A percentile compares a stretch with the other conserved stretches of the same genome.
These are phyloP conservation scores for Paramarasmius palmivorus DNA, from an alignment of 1,284 basidiomycete genomes.

Conservation along the genomic window DNA sequence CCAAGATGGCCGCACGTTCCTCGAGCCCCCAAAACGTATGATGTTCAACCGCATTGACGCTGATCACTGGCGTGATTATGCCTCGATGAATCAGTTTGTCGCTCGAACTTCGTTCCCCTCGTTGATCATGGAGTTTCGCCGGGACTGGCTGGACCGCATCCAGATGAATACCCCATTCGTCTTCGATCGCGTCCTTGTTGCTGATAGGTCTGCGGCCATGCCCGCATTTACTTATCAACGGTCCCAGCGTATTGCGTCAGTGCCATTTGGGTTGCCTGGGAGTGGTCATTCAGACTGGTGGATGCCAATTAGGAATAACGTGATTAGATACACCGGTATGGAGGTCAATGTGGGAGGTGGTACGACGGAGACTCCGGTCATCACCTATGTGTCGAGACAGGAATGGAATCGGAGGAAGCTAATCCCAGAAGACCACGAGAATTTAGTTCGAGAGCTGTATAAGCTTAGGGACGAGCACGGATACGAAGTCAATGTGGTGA, in stretches of 20 bases:
- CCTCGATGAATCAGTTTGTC: constrained; percentile 81
- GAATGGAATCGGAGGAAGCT: constrained; percentile 30
- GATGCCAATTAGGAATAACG: constrained; percentile 71
- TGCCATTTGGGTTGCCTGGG: constrained; percentile 66
- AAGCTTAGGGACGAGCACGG: constrained; percentile 32
- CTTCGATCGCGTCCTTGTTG: constrained; percentile 81
- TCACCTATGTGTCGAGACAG: constrained; percentile 43
- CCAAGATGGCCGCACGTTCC: constrained; percentile 59
- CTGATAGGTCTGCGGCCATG: constrained; percentile 83
- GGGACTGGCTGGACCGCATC: constrained; percentile 80
- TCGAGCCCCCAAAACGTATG: constrained; percentile 73
- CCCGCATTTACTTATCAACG: constrained; percentile 63
- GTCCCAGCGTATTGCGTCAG: constrained; percentile 74
- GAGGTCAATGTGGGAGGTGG: constrained; percentile 36
- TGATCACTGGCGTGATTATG: constrained; percentile 85
- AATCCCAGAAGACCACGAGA: constrained; percentile 29
- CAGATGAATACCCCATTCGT: constrained; percentile 70
- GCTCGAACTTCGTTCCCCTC: constrained; percentile 76
- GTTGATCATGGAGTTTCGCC: constrained; percentile 69
- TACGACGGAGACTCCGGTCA: constrained; percentile 32
- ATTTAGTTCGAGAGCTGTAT: constrained; percentile 30
- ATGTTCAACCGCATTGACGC: constrained; percentile 74
- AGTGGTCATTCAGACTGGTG: constrained; percentile 77
- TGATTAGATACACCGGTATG: constrained; percentile 70
- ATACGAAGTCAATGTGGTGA: constrained; percentile 33